A percentile compares a stretch with the other conserved stretches of the same genome.
phyloP scores from a whole-genome alignment of 2,329 filamentous ascomycete genomes.

The Elsinoe necatrix region DNA sequence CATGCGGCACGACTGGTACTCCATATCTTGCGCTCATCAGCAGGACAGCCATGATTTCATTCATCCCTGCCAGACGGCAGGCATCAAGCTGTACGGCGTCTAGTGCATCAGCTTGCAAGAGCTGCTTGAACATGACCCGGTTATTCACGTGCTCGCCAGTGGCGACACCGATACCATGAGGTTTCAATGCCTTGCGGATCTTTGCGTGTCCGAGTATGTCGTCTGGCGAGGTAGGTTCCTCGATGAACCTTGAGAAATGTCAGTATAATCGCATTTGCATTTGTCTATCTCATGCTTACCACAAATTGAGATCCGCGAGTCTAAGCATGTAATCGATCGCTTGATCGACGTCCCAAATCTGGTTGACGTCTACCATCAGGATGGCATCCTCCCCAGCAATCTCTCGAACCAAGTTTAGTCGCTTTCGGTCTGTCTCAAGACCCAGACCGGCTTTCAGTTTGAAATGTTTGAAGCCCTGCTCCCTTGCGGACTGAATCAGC shows the following conservation, averaged over 20 bases:
- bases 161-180: conserved; percentile 70
- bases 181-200: conserved; percentile 68
- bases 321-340: conserved; percentile 79
- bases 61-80: conserved; percentile 80
- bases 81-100: conserved; percentile 87
- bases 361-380: conserved; percentile 88
- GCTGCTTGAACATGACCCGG: conserved; percentile 87
- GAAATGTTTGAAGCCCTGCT: conserved; percentile 73
- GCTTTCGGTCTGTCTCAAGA: conserved; percentile 60
- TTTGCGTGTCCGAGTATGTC: conserved; percentile 83
- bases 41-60: conserved; percentile 84
- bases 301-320: conserved; percentile 73
- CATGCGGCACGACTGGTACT: conserved; percentile 80
- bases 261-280: neutral
- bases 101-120: conserved; percentile 69
- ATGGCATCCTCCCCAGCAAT: conserved; percentile 80
- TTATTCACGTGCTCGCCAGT: conserved; percentile 96
- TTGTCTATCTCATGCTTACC: conserved; percentile 34
- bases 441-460: conserved; percentile 80
- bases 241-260: conserved; percentile 55
- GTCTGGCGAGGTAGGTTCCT: conserved; percentile 85
- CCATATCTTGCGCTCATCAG: conserved; percentile 72
- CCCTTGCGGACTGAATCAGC: conserved; percentile 63
- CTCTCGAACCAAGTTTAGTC: conserved; percentile 65
- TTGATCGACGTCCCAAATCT: conserved; percentile 80